These are phyloP conservation scores for Gyrodon lividus DNA, from an alignment of 768 basidiomycete species.

Conservation along the genomic window DNA sequence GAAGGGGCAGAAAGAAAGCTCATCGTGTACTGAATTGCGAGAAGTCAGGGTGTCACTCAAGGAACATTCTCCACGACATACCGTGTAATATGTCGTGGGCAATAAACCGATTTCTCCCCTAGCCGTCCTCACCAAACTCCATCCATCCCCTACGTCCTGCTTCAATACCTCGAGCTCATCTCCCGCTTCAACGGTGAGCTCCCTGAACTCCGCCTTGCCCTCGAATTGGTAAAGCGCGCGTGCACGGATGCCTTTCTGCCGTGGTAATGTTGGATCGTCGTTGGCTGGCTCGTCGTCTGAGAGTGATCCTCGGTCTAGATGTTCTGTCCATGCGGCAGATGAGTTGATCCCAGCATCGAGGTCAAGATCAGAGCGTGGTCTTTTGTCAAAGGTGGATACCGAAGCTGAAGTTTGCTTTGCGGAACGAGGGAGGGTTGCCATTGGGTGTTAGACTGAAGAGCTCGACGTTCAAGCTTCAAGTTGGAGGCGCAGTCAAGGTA, in stretches of 20 bases:
- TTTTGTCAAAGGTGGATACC: constrained; percentile 25
- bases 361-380: constrained; percentile 32
- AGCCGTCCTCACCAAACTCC: constrained; percentile 67
- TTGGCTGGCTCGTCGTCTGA: constrained; percentile 53
- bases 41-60: background rate
- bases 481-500: too few species aligned
- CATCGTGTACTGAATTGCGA: constrained; percentile 54
- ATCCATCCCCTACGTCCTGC: constrained; percentile 73
- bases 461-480: background rate
- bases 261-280: constrained; percentile 34
- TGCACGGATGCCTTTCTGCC: constrained; percentile 47
- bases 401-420: constrained; percentile 23
- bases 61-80: constrained; percentile 32
- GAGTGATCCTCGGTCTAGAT: constrained; percentile 44
- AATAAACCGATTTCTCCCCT: constrained; percentile 66
- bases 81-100: constrained; percentile 72
- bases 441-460: constrained; percentile 8
- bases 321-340: constrained; percentile 74
- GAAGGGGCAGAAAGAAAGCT: constrained; percentile 55
- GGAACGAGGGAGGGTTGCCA: constrained; percentile 39
- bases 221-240: constrained; percentile 73
- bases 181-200: constrained; percentile 66
- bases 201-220: constrained; percentile 73
- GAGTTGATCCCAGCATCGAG: constrained; percentile 81
- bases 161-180: constrained; percentile 70